phyloP scores from a whole-genome alignment of 371 early-diverging fungal genomes.

The Phascolomyces articulosus region DNA sequence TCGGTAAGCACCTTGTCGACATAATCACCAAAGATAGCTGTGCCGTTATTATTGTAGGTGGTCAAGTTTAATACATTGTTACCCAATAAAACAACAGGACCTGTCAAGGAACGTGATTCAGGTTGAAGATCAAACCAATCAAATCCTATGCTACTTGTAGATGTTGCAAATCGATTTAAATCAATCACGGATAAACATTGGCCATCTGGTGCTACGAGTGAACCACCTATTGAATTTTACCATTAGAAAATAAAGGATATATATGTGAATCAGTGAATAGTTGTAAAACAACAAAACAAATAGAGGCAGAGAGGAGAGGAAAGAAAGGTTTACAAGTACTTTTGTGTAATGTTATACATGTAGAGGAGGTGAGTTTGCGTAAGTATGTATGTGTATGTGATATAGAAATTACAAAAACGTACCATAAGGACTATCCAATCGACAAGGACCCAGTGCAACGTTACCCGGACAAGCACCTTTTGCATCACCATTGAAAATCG shows the following conservation, averaged over 20 bases:
- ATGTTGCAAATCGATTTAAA: slow-evolving; percentile 20
- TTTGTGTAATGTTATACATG: slow-evolving; percentile 1
- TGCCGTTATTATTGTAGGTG: slow-evolving; percentile 15
- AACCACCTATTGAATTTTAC: slow-evolving; percentile 23
- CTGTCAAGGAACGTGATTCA: slow-evolving; percentile 6
- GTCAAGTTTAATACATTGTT: slow-evolving; percentile 50
- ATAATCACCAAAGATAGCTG: slow-evolving; percentile 28
- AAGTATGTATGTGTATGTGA: no score
- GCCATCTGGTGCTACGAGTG: slow-evolving; percentile 25
- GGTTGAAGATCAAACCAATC: slow-evolving; percentile 46
- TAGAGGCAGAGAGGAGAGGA: neutral
- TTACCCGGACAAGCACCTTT: slow-evolving; percentile 31
- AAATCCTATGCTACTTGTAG: slow-evolving; percentile 31
- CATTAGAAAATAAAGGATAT: neutral
- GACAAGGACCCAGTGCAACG: slow-evolving; percentile 28
- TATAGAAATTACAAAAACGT: slow-evolving; percentile 12
- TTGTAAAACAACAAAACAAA: neutral
- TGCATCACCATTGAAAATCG: slow-evolving; percentile 53
- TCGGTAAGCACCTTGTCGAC: slow-evolving; percentile 29
- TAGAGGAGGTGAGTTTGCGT: neutral
- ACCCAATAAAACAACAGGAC: slow-evolving; percentile 41
- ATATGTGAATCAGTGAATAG: no score
- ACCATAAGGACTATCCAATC: slow-evolving; percentile 49
- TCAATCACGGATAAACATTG: slow-evolving; percentile 37
- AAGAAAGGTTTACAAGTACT: no score